Conservation (phyloP, 345 rosid genomes). For the Eucalyptus brandiana region DNA sequence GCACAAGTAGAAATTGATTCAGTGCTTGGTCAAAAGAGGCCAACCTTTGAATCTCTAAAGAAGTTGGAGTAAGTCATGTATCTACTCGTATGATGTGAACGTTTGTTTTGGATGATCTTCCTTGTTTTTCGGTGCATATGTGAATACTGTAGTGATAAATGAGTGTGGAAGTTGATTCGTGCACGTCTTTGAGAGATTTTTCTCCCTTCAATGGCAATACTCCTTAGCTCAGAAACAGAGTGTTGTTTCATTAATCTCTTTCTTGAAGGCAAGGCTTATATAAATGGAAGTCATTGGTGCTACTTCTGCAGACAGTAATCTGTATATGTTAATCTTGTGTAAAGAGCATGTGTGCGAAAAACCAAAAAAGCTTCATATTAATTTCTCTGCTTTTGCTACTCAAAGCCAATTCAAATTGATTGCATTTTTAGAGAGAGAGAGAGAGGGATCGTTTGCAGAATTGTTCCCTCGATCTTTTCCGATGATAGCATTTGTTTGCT, state of each 20-base stretch:
- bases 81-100: background rate
- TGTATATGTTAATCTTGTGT: background rate
- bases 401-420: background rate
- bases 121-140: background rate
- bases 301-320: background rate
- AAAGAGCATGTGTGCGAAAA: background rate
- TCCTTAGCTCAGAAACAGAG: background rate
- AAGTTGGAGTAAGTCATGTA: slow-evolving; percentile 53
- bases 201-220: background rate
- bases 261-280: background rate
- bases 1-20: slow-evolving; percentile 86
- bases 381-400: background rate
- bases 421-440: background rate
- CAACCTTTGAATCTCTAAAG: slow-evolving; percentile 58
- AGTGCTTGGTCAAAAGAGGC: slow-evolving; percentile 54
- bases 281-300: background rate
- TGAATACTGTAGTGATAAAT: background rate
- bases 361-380: background rate
- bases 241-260: background rate
- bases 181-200: background rate
- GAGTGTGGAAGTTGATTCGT: background rate
- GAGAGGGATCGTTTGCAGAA: background rate
- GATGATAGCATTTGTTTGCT: background rate
- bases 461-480: background rate
- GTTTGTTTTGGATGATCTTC: background rate